Base-by-base conservation (phyloP, 208 protist species). In the Acanthamoeba polyphaga region DNA sequence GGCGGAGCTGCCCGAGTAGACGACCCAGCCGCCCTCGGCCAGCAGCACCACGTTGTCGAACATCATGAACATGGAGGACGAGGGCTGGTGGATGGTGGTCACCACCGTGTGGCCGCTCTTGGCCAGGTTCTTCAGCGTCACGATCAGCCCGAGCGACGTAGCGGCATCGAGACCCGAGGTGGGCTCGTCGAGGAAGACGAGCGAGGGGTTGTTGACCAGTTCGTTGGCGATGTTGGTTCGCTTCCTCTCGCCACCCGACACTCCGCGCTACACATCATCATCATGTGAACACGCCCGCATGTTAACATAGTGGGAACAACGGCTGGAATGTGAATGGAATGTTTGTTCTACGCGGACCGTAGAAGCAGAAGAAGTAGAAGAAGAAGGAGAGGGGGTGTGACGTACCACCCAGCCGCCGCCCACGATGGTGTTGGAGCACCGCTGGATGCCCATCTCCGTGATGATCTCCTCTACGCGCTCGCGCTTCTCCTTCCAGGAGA, bases 31-130 rank as follows among this genome's bases (percentile, higher is more conserved):
- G 46, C 74, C 92, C 58, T 95, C 92, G 43, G 74, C 93, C 22
- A 96, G 89, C 13, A 95, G 84, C 46, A 96, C 8, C 6, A 96
- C 60, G 49, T 95, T 84, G 80, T 96, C 95, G 51, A 94, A 94
- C 43, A 97, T 95, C 24, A 62, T 95, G 78, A 99, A 98, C 82
- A 99, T 97, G 80, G 98, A 97, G 13, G 97, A 97, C 7, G 97
- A 98, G n/a, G 99, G 99, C 97, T 99, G 98, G 93, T 99, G 99
- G 95, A 99, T 99, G 38, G 98, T 99, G 95, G 97, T 98, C 43
- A 99, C 97, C 32, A 99, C 96, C 38, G 98, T 99, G 85, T 98
- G 96, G 98, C 98, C 55, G 93, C 95, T 72, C 95, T 93, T 7
- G 10, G 98, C 96, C 62, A 99, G 95, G 46, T 97, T 95, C 17